These are phyloP conservation scores for Gymnopilus junonius DNA, from an alignment of 768 basidiomycete species.

Conservation along the genomic window DNA sequence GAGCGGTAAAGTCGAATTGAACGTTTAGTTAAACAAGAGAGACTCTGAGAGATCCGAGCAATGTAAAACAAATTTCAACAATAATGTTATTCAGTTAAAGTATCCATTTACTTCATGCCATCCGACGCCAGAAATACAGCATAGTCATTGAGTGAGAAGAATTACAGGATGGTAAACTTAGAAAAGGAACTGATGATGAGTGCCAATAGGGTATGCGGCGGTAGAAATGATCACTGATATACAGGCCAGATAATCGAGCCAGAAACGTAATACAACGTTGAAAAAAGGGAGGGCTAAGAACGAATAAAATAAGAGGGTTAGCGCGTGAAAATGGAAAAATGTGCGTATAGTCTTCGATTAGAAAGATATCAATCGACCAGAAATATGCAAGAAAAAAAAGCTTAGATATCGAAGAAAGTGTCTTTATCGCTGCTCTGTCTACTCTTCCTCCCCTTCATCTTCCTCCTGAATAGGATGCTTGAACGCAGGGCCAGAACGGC, in stretches of 20 bases:
- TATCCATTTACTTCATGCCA: background rate
- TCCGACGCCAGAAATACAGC: background rate
- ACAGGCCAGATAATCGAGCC: slow-evolving; percentile 7
- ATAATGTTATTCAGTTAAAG: too few species aligned
- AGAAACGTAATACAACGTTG: background rate
- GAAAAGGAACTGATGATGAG: background rate
- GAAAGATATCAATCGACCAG: background rate
- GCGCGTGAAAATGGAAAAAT: background rate
- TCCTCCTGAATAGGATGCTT: slow-evolving; percentile 80
- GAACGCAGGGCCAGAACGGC: slow-evolving; percentile 75
- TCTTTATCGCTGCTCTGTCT: slow-evolving; percentile 13
- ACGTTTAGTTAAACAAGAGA: too few species aligned
- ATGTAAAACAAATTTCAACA: background rate
- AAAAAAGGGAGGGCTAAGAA: background rate
- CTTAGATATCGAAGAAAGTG: background rate
- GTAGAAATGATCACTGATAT: slow-evolving; percentile 5
- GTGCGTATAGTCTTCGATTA: background rate
- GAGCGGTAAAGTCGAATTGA: slow-evolving; percentile 66
- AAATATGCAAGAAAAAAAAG: slow-evolving; percentile 10
- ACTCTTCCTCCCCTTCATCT: slow-evolving; percentile 84
- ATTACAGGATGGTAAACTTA: background rate
- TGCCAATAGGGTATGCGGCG: slow-evolving; percentile 12
- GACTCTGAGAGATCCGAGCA: background rate
- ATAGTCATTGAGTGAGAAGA: background rate
- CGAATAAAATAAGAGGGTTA: slow-evolving; percentile 15